Base-by-base conservation (phyloP, 345 rosid genomes). In the Populus deltoides region DNA sequence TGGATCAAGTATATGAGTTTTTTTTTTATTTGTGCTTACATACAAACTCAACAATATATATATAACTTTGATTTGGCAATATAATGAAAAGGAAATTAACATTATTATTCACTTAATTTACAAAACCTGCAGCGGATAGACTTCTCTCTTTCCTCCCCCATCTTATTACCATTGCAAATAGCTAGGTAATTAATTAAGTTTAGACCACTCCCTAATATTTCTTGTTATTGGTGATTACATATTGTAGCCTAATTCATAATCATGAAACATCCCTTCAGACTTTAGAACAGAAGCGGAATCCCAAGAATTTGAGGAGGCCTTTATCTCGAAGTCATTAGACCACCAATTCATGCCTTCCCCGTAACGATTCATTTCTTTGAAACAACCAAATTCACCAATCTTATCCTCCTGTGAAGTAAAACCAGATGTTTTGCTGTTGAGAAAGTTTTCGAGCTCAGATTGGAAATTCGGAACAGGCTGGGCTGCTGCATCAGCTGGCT, bases 221-320 rank as follows among this genome's bases (percentile, higher is more conserved):
- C 2, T 38, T 35, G 39, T 10, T 25, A 10, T n/a, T 27, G 24
- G 12, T 25, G 61, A 53, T 81, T 82, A 91, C 78, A 87, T 81
- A 84, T 85, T 90, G 75, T 86, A 86, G 39, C 80, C 87, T 81
- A 92, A 79, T 83, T 88, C 89, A 83, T 84, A 91, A 77, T 88
- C 92, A 77, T 87, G 91, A 79, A 91, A 87, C 85, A 92, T 77
- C 33, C 84, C 90, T 73, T 86, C 86, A 74, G 84, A 78, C 62
- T 82, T 90, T 79, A 86, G 84, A 71, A 68, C 88, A 24, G 84
- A 81, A 75, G 82, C 72, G 27, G 92, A 88, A 66, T 87, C 93
- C 98, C 97, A 94, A 2, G 94, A 88, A 81, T 85, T 87, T 1
- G 94, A 82, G 51, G 94, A 83, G 41, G 85, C 80, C 41, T 88